Evolutionary conservation across 257 asterid species (phyloP).

Genomic region (Solanum piurae): DNA sequence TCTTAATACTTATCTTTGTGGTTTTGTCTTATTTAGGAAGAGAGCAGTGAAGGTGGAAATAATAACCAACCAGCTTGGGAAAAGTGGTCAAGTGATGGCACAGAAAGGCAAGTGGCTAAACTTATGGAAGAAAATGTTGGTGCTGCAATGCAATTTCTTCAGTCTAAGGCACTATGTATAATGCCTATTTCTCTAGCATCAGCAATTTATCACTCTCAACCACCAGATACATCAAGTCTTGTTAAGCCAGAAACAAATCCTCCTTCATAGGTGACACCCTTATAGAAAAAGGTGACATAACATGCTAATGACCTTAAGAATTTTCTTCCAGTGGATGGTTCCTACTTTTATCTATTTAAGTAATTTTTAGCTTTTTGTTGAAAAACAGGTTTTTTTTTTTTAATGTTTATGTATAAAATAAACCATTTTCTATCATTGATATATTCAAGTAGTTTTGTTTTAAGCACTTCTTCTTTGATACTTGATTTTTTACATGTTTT

Average conservation of each 20-base stretch:
- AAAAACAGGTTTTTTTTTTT: conserved; percentile 2
- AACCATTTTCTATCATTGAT: conserved; percentile 15
- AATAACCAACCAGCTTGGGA: conserved; percentile 90
- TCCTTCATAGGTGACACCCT: conserved; percentile 28
- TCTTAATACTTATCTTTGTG: not conserved
- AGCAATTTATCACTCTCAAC: conserved; percentile 73
- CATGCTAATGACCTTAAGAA: not conserved
- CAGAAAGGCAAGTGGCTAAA: conserved; percentile 92
- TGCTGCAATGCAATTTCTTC: conserved; percentile 96
- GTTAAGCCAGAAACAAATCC: conserved; percentile 63
- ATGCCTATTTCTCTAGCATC: conserved; percentile 97
- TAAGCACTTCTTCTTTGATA: too few relatives aligned
- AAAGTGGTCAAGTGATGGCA: conserved; percentile 97
- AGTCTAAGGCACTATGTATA: conserved; percentile 92
- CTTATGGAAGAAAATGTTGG: conserved; percentile 99
- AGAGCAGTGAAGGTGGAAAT: conserved; percentile 51
- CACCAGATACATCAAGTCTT: conserved; percentile 47
- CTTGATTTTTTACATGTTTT: not conserved
- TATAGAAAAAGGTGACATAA: not conserved
- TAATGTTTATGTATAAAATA: conserved; percentile 22
- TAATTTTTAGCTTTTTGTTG: conserved; percentile 19
- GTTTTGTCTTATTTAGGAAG: conserved; percentile 39
- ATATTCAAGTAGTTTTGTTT: not conserved
- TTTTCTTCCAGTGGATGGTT: not conserved
- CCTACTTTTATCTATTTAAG: conserved; percentile 1